Evolutionary conservation across 768 basidiomycete genomes (phyloP).

Genomic region (Podaxis sp.): DNA sequence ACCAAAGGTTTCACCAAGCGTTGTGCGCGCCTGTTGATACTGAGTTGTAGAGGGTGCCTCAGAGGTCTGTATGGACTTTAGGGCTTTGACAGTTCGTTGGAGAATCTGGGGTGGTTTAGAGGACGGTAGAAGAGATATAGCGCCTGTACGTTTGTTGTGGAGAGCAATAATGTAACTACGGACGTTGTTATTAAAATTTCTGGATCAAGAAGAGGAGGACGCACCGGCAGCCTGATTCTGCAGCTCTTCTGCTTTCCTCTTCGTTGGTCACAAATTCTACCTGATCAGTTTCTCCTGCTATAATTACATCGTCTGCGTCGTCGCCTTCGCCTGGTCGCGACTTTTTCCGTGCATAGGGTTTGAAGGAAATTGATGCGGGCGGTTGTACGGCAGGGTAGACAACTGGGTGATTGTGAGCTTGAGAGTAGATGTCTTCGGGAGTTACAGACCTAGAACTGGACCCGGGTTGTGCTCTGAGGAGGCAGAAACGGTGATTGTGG

Average conservation of each 20-base stretch:
- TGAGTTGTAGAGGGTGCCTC: slow-evolving; percentile 50
- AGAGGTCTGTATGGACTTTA: slow-evolving; percentile 62
- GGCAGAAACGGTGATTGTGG: slow-evolving; percentile 31
- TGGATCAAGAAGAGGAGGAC: slow-evolving; percentile 23
- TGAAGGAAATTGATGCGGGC: slow-evolving; percentile 58
- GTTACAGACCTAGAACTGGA: slow-evolving; percentile 37
- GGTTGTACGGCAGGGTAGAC: slow-evolving; percentile 65
- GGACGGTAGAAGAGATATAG: slow-evolving; percentile 66
- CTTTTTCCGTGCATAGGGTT: slow-evolving; percentile 53
- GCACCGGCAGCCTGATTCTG: slow-evolving; percentile 68
- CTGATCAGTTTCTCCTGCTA: slow-evolving; percentile 82
- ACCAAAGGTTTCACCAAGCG: slow-evolving; percentile 91
- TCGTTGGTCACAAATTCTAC: slow-evolving; percentile 79
- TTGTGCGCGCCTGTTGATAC: slow-evolving; percentile 63
- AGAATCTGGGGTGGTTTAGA: slow-evolving; percentile 68
- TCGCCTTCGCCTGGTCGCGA: slow-evolving; percentile 29
- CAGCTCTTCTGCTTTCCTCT: slow-evolving; percentile 47
- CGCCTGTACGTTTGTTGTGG: slow-evolving; percentile 73
- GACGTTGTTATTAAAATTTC: slow-evolving; percentile 6
- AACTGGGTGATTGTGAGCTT: slow-evolving; percentile 21
- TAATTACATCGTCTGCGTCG: slow-evolving; percentile 38
- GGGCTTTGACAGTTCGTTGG: slow-evolving; percentile 77
- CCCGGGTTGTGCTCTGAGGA: slow-evolving; percentile 30
- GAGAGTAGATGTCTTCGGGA: neutral
- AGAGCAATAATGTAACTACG: slow-evolving; percentile 81